Evolutionary conservation across 768 basidiomycete genomes (phyloP).

Genomic region (Lentinula sp.): DNA sequence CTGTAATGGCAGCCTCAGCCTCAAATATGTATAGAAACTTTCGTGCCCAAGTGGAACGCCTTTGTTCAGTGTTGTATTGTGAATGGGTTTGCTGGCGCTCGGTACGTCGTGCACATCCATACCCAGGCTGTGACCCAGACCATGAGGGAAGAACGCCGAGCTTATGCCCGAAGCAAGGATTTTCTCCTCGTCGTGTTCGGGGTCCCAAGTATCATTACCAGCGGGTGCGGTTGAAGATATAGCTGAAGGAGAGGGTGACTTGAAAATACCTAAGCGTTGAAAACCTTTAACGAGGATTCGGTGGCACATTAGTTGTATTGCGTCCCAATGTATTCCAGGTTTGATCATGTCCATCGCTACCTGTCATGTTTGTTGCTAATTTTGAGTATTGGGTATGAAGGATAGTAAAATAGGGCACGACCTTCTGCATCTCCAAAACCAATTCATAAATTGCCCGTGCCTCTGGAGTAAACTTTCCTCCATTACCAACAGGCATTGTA

Average conservation of each 20-base stretch:
- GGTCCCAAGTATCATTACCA: constrained; percentile 34
- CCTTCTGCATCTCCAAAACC: constrained; percentile 88
- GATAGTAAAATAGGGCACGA: constrained; percentile 20
- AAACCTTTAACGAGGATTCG: constrained; percentile 77
- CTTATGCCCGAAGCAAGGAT: constrained; percentile 75
- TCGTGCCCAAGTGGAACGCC: constrained; percentile 37
- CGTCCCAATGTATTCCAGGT: constrained; percentile 89
- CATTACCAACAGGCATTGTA: constrained; percentile 91
- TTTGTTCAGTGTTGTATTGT: constrained; percentile 44
- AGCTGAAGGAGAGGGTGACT: constrained; percentile 33
- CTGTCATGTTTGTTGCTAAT: constrained; percentile 23
- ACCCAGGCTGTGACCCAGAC: constrained; percentile 85
- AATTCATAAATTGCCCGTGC: constrained; percentile 80
- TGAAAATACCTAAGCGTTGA: constrained; percentile 82
- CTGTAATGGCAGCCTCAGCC: constrained; percentile 69
- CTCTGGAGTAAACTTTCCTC: constrained; percentile 81
- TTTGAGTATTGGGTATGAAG: not conserved
- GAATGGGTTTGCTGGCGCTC: constrained; percentile 66
- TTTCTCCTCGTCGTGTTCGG: constrained; percentile 54
- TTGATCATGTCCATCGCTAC: constrained; percentile 62
- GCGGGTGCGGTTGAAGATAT: constrained; percentile 3
- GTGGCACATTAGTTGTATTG: constrained; percentile 80
- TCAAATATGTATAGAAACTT: constrained; percentile 73
- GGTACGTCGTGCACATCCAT: constrained; percentile 94
- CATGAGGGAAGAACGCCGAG: constrained; percentile 92